phyloP scores from a whole-genome alignment of 139 green algal genomes.

The Nannochloris sp. region DNA sequence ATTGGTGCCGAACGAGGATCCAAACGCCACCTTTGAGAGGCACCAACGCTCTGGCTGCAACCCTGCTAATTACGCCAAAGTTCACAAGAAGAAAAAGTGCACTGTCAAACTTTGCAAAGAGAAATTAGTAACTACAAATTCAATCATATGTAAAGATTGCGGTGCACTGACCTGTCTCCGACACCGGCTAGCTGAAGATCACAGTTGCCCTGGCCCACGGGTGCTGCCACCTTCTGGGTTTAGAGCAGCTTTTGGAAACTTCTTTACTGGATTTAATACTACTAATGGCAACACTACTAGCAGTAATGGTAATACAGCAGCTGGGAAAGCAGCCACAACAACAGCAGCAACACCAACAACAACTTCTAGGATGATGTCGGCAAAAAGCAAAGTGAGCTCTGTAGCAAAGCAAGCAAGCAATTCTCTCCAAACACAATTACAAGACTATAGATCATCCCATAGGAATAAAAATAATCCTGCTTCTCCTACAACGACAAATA shows the following conservation, averaged over 20 bases:
- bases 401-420: not conserved
- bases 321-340: not conserved
- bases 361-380: not conserved
- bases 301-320: not conserved
- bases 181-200: conserved; percentile 56
- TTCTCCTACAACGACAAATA: not conserved
- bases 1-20: not conserved
- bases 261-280: too few species aligned
- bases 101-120: conserved; percentile 52
- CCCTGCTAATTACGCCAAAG: conserved; percentile 56
- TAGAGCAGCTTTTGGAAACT: not conserved
- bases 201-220: conserved; percentile 37
- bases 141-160: conserved; percentile 20
- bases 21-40: conserved; percentile 2
- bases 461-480: not conserved
- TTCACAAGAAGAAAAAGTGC: conserved; percentile 58
- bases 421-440: conserved; percentile 16
- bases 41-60: conserved; percentile 40
- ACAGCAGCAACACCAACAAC: not conserved
- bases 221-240: not conserved
- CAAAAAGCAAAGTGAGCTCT: not conserved
- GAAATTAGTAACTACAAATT: conserved; percentile 63
- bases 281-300: not conserved
- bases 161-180: conserved; percentile 47
- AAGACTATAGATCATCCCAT: conserved; percentile 12